phyloP scores from a whole-genome alignment of 108 stramenopile species.

The Nitzschia sp. region DNA sequence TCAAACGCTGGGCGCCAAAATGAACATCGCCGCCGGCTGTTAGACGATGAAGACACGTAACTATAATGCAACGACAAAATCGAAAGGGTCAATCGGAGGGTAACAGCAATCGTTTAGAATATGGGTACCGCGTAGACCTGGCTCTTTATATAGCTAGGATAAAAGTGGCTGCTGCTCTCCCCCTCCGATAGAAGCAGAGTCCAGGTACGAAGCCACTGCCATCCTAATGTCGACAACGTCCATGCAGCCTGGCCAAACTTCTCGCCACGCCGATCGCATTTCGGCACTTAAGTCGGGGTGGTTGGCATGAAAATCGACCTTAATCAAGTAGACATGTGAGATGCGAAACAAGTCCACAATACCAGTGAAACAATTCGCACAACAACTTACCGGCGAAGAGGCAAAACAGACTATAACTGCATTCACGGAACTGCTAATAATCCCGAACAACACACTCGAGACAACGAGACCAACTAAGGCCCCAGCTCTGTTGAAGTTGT shows the following conservation, averaged over 20 bases:
- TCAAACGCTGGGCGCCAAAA: constrained; percentile 6
- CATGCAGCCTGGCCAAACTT: constrained; percentile 88
- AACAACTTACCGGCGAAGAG: constrained; percentile 56
- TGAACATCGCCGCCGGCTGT: not conserved
- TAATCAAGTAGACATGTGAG: not conserved
- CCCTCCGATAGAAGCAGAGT: constrained; percentile 19
- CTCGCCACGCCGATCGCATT: constrained; percentile 82
- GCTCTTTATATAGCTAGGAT: too few relatives aligned
- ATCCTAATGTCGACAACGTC: constrained; percentile 63
- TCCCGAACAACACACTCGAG: constrained; percentile 70
- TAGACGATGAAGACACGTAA: not conserved
- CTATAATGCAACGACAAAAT: not conserved
- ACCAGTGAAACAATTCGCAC: not conserved
- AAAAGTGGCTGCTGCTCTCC: constrained; percentile 21
- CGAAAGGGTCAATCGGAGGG: too few relatives aligned
- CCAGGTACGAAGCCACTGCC: constrained; percentile 30
- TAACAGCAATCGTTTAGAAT: too few relatives aligned
- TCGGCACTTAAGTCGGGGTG: constrained; percentile 82
- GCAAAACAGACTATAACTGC: constrained; percentile 93
- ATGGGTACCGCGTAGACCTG: too few relatives aligned
- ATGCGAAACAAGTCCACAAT: not conserved
- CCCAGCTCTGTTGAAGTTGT: constrained; percentile 46
- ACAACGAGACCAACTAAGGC: constrained; percentile 74
- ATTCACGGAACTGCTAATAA: constrained; percentile 80
- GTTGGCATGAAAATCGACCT: constrained; percentile 74